Evolutionary conservation across 1,284 basidiomycete genomes (phyloP).

Genomic region (Neolentinus lepideus): DNA sequence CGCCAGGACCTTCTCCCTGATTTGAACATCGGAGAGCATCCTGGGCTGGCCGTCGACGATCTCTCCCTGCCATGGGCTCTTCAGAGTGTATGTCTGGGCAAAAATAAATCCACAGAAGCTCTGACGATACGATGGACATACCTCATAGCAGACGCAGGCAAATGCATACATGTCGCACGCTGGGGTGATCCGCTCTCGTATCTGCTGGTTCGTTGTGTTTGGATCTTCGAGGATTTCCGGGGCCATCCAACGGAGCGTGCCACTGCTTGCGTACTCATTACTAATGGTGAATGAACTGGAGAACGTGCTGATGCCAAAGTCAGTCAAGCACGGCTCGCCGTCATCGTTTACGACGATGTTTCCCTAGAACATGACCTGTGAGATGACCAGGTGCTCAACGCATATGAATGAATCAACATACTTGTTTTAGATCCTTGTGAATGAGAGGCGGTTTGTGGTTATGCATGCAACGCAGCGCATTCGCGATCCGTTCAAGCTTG

Average conservation of each 20-base stretch:
- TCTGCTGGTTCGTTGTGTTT: not conserved
- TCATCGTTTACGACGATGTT: not conserved
- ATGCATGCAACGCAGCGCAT: not conserved
- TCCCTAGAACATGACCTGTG: not conserved
- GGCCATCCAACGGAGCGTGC: not conserved
- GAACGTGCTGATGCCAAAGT: not conserved
- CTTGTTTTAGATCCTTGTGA: not conserved
- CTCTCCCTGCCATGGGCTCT: too few species aligned
- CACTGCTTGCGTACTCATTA: not conserved
- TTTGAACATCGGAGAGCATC: too few species aligned
- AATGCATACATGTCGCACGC: too few species aligned
- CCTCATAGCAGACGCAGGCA: too few species aligned
- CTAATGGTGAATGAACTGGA: not conserved
- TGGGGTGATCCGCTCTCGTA: not conserved
- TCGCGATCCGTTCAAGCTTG: not conserved
- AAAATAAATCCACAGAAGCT: too few species aligned
- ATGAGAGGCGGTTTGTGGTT: not conserved
- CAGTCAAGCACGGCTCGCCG: not conserved
- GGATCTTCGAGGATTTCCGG: not conserved
- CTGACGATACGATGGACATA: too few species aligned
- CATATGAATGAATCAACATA: not conserved
- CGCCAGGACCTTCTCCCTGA: too few species aligned
- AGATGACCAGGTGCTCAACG: not conserved
- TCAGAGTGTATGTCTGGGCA: too few species aligned
- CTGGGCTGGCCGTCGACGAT: too few species aligned